Base-by-base conservation (phyloP, 2,329 filamentous ascomycete genomes). In the Cordyceps fumosorosea region DNA sequence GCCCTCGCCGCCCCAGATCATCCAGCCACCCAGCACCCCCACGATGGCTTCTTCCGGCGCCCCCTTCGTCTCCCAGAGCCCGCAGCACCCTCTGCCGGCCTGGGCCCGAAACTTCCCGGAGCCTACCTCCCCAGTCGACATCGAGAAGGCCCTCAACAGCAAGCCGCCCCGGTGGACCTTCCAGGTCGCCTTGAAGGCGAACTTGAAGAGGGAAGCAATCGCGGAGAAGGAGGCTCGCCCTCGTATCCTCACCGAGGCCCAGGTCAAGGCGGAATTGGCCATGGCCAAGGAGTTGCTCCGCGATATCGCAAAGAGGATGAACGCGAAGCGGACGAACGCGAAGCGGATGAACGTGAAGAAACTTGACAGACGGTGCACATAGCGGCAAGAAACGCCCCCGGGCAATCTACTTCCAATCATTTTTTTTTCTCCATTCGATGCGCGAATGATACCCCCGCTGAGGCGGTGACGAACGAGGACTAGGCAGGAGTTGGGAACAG, bases 251-350 rank as follows among this genome's bases (percentile, higher is more conserved):
- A 51, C 42, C 52, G 11, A 53, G n/a, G 11, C 6, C 10, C 75
- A 76, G 52, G 69, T 71, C 63, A 72, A 74, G 18, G 70, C 69
- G 63, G 75, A 78, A 52, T 74, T 83, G 45, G 79, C 80, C 58
- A 74, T 75, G 42, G 75, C 75, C 32, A 84, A 84, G 75, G 72
- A 69, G 63, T 74, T 80, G 40, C 72, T 84, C 18, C 74, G 80
- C 18, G 73, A 74, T n/a, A 22, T 29, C 20, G 52, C 52, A 10
- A 34, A 53, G 16, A 22, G 45, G 26, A 52, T 62, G 60, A 40
- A 42, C 11, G 24, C 52, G 18, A 26, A 53, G 73, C 73, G 29
- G 8, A 29, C 26, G 29, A 4, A 7, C 16, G 52, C 52, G 5
- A 45, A 53, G 16, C 44, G 45, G 26, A 56, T 56, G 60, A 40